These are phyloP conservation scores for Talaromyces stipitatus DNA, from an alignment of 495 filamentous ascomycete species.

Conservation along the genomic window DNA sequence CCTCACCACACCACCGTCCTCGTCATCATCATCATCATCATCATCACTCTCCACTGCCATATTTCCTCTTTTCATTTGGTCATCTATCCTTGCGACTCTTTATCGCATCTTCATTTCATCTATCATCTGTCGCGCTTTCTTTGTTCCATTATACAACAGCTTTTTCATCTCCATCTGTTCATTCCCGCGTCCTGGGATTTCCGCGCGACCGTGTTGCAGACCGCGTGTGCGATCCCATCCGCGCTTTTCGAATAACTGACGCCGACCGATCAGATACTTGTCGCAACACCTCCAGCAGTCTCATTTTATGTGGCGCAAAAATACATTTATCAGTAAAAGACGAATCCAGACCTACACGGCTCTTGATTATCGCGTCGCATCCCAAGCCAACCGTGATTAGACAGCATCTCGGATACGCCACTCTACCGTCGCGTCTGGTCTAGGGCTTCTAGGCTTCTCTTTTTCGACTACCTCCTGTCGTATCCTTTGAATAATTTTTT, in stretches of 20 bases:
- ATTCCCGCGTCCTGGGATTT: background rate
- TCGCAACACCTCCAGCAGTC: background rate
- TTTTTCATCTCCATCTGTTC: background rate
- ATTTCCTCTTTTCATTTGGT: constrained; percentile 7
- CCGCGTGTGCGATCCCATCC: background rate
- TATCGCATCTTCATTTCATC: background rate
- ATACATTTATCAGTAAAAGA: background rate
- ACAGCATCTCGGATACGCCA: background rate
- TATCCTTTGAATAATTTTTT: background rate
- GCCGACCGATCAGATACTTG: background rate
- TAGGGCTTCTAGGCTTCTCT: background rate
- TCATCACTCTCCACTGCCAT: constrained; percentile 9
- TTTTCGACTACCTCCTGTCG: background rate
- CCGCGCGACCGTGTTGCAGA: background rate
- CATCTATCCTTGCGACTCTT: background rate
- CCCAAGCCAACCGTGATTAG: background rate
- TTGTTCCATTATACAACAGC: background rate
- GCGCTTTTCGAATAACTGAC: background rate
- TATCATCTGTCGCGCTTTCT: background rate
- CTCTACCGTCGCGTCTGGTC: background rate
- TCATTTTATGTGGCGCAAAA: background rate
- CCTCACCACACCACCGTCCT: background rate
- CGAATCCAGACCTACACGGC: background rate
- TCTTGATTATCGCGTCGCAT: background rate
- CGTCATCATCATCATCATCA: background rate